Base-by-base conservation (phyloP, 2,329 filamentous ascomycete species). In the Exophiala viscosa region DNA sequence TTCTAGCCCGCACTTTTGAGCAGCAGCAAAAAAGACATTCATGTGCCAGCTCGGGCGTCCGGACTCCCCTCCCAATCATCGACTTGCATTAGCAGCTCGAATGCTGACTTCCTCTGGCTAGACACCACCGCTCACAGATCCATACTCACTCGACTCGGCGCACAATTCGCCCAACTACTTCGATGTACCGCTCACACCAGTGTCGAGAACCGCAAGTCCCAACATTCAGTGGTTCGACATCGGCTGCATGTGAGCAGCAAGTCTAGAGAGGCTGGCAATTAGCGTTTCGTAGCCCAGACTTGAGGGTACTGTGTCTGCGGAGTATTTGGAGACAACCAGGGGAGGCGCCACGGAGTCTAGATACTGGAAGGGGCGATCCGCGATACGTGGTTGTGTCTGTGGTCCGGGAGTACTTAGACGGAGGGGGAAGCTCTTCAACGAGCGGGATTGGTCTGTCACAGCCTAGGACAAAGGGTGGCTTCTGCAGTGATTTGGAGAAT, bases 161-260 rank as follows among this genome's bases (percentile, higher is more conserved):
- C 70, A 70, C 15, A 71, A 70, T n/a, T 74, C 73, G 39, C 68
- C 69, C 48, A 64, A 65, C 38, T 70, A 69, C 43, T 66, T 68
- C 51, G 64, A 65, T 14, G 70, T 69, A 45, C 73, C 73, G 44
- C 61, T 70, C 28, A 76, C 73, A 4, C 73, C 73, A 14, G 64
- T 71, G 43, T 73, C 70, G 6, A 65, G 64, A 31, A 65, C 67
- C n/a, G 67, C 67, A 54, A 73, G 72, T 13, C 71, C 72, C 11
- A 67, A 67, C 41, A 61, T 66, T 33, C 66, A 62, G 14, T 48
- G 60, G 17, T 59, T 62, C 31, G 58, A 60, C 45, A 57, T 60
- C 39, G 43, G 50, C 38, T 60, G 58, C 50, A 50, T 49, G 32
- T 60, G 52, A 57, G 35, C 14, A 17, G 34, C 34, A 36, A 10